phyloP scores from a whole-genome alignment of 345 rosid species.

The Lagerstroemia speciosa region DNA sequence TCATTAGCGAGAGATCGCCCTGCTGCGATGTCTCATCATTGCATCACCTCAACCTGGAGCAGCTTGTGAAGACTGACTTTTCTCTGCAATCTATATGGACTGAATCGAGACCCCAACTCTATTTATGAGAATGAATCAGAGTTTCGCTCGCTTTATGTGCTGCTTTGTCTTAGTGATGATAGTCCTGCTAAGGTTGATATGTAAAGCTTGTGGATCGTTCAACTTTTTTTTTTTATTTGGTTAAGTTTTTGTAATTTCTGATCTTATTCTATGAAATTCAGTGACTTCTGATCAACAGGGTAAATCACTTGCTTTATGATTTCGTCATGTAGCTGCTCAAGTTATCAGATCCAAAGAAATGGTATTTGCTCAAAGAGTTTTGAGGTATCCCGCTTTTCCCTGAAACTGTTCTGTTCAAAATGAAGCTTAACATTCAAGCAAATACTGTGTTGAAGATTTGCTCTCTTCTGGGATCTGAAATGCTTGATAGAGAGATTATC shows the following conservation, averaged over 20 bases:
- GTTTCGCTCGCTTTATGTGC: constrained; percentile 68
- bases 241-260: constrained; percentile 7
- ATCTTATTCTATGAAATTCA: constrained; percentile 9
- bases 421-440: not conserved
- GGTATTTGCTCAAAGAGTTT: constrained; percentile 56
- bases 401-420: not conserved
- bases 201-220: constrained; percentile 13
- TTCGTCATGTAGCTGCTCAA: constrained; percentile 45
- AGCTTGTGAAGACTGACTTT: constrained; percentile 69
- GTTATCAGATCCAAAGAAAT: constrained; percentile 63
- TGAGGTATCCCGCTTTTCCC: constrained; percentile 32
- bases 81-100: constrained; percentile 66
- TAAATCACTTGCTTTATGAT: constrained; percentile 79
- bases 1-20: constrained; percentile 23
- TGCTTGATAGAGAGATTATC: no score
- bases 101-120: constrained; percentile 31
- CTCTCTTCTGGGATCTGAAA: no score
- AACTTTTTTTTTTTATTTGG: no score
- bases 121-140: constrained; percentile 52
- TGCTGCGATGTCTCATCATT: constrained; percentile 37
- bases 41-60: constrained; percentile 86
- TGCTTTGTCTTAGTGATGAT: constrained; percentile 64
- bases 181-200: constrained; percentile 47
- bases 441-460: no score
- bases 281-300: constrained; percentile 41